A percentile compares a stretch with the other conserved stretches of the same genome.
phyloP scores from a whole-genome alignment of 2,329 filamentous ascomycete genomes.

The Claviceps citrina region DNA sequence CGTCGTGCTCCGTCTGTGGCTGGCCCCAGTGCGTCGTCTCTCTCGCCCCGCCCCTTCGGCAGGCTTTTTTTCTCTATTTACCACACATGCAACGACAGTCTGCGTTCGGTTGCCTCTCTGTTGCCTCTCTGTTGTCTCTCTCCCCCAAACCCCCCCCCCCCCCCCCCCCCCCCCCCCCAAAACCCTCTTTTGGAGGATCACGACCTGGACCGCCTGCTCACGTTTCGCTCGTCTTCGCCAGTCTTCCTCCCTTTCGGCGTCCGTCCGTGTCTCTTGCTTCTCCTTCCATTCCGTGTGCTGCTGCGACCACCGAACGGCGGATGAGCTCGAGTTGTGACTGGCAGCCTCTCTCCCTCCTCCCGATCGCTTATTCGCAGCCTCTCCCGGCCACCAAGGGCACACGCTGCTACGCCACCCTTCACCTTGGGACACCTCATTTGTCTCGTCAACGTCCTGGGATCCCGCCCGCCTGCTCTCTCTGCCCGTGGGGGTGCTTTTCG shows the following conservation, averaged over 20 bases:
- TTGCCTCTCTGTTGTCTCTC: too few relatives aligned
- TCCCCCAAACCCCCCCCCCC: too few relatives aligned
- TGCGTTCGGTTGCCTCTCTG: background rate
- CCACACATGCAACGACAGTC: constrained; percentile 1
- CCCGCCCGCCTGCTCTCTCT: background rate
- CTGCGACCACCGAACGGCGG: background rate
- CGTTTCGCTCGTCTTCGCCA: too few relatives aligned
- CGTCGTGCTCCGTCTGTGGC: background rate
- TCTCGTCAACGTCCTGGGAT: background rate
- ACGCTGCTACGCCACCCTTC: constrained; percentile 9
- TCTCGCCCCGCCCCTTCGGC: background rate
- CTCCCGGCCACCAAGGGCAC: constrained; percentile 6
- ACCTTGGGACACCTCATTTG: constrained; percentile 1
- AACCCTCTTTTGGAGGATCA: constrained; percentile 3
- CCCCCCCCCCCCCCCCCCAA: too few relatives aligned
- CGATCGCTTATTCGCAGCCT: constrained; percentile 7
- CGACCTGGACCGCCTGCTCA: constrained; percentile 1
- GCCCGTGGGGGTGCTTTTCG: background rate
- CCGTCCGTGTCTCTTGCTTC: constrained; percentile 6
- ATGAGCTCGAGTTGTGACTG: constrained; percentile 6
- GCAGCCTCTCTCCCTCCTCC: constrained; percentile 4
- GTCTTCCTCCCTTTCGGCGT: constrained; percentile 6
- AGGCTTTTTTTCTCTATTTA: constrained; percentile 2
- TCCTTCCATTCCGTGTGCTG: constrained; percentile 5
- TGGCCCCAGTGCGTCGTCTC: background rate